phyloP scores from a whole-genome alignment of 495 filamentous ascomycete species.

The Talaromyces nanjingensis region DNA sequence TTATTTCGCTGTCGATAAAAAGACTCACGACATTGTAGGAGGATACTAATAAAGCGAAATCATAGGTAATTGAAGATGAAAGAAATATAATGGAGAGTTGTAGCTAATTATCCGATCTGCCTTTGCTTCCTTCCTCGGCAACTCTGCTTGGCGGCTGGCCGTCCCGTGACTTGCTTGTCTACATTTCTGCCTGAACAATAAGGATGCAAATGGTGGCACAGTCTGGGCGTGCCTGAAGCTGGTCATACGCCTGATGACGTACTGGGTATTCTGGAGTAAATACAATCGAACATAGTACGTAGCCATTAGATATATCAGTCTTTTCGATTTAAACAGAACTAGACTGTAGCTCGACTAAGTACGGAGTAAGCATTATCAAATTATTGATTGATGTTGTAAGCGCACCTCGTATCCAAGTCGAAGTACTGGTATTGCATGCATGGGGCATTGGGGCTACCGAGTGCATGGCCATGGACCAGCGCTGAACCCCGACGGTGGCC shows the following conservation, averaged over 20 bases:
- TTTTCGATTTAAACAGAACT: too few species aligned
- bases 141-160: not conserved
- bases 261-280: not conserved
- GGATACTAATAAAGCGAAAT: not conserved
- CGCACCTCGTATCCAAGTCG: too few species aligned
- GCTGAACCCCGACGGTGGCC: not conserved
- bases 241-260: not conserved
- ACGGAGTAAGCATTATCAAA: too few species aligned
- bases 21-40: not conserved
- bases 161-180: not conserved
- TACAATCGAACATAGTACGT: too few species aligned
- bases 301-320: too few species aligned
- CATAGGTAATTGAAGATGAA: not conserved
- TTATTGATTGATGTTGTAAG: too few species aligned
- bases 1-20: not conserved
- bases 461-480: not conserved
- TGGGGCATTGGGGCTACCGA: not conserved
- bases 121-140: slow-evolving; percentile 3
- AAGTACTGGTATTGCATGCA: not conserved
- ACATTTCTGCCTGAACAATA: not conserved
- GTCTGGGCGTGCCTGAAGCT: not conserved
- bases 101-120: too few species aligned
- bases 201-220: not conserved
- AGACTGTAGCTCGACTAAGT: too few species aligned
- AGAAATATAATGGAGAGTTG: not conserved